Evolutionary conservation across 352 stramenopile genomes (phyloP).

Genomic region (Phytophthora ohioensis): DNA sequence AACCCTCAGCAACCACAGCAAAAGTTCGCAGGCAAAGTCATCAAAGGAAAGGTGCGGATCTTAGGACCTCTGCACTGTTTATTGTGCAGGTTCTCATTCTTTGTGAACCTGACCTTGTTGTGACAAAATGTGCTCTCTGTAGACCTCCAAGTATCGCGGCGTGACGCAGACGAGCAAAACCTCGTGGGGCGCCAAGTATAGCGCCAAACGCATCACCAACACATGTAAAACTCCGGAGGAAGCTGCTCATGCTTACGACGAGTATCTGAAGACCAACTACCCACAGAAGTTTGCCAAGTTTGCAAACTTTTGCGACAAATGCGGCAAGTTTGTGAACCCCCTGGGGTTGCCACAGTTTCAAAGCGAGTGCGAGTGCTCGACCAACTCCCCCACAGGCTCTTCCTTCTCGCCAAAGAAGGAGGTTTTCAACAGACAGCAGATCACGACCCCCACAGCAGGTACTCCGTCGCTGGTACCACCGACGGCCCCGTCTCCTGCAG

Average conservation of each 20-base stretch:
- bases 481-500: conserved; percentile 43
- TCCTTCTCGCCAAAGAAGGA: conserved; percentile 50
- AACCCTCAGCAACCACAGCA: conserved; percentile 40
- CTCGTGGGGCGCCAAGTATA: conserved; percentile 91
- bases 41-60: conserved; percentile 76
- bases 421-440: conserved; percentile 39
- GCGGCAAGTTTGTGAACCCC: conserved; percentile 84
- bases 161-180: conserved; percentile 90
- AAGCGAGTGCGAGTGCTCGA: conserved; percentile 78
- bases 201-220: conserved; percentile 89
- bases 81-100: conserved; percentile 10
- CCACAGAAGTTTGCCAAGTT: conserved; percentile 88
- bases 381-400: conserved; percentile 30
- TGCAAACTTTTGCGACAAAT: conserved; percentile 88
- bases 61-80: not conserved
- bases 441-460: conserved; percentile 41
- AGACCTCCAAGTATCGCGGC: conserved; percentile 90
- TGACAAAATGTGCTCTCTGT: conserved; percentile 19
- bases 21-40: conserved; percentile 77
- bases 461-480: conserved; percentile 39
- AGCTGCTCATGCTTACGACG: conserved; percentile 81
- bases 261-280: conserved; percentile 85
- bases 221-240: conserved; percentile 90
- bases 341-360: conserved; percentile 75
- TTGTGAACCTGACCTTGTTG: conserved; percentile 18